Base-by-base conservation (phyloP, 1,284 basidiomycete species). In the Sporisorium iseilematis-ciliati region DNA sequence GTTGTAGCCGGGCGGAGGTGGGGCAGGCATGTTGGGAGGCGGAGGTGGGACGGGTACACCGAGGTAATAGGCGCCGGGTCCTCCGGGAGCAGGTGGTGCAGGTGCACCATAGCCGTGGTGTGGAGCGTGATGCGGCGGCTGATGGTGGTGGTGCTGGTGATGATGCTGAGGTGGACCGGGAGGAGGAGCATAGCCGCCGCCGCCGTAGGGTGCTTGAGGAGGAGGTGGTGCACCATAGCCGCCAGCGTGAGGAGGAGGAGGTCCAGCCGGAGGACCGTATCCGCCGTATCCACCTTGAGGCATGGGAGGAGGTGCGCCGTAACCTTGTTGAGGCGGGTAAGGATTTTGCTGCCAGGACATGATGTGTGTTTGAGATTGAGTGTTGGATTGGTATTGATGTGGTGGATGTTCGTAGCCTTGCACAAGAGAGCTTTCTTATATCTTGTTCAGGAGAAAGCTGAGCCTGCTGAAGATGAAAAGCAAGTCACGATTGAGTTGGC, bases 1-100 rank as follows among this genome's bases (percentile, higher is more conserved):
- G 48, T 84, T 77, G 66, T 81, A 83, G 21, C 81, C 82, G 29
- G 71, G 65, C 38, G 81, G 75, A 20, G 80, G 75, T 7, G 72
- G 64, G 2, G 75, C 66, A 7, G 82, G 75, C 58, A 68, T 65
- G 48, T 69, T 62, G 54, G 81, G 81, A 54, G 80, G 76, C 10
- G 82, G 78, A 18, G 82, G 75, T 18, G 81, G 81, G 8, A 84
- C 61, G 7, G 76, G 65, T 3, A 77, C 65, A 25, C 81, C 80
- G 16, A 82, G 75, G 60, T 84, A 84, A 46, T 57, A 75, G 31
- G 64, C 66, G 4, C 63, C 66, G 5, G 65, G 48, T 12, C 21
- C 50, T 38, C 10, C 23, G 7, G 65, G 14, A 25, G 57, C 29
- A 23, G 67, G 61, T 29, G 70, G 50, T 25, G 71, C 59, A 12